Percentiles rank a stretch among this genome's conserved stretches.
These are phyloP conservation scores for Paracoccidioides brasiliensis DNA, from an alignment of 2,329 filamentous ascomycete genomes.

Conservation along the genomic window DNA sequence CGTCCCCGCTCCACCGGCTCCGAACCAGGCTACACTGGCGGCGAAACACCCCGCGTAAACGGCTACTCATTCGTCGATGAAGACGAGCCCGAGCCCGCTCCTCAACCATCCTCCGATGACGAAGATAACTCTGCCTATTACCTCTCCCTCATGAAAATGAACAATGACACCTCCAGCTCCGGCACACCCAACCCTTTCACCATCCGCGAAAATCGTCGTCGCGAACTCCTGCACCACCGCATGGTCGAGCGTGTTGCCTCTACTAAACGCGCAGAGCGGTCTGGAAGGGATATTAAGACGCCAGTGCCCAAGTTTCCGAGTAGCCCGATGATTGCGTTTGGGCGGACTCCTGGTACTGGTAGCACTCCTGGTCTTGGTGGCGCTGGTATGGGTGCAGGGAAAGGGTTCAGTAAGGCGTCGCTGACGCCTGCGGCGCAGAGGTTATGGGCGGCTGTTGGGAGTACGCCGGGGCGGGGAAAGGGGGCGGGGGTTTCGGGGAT, in stretches of 20 bases:
- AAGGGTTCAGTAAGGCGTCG: slow-evolving; percentile 16
- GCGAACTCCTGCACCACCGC: slow-evolving; percentile 70
- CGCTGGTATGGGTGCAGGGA: slow-evolving; percentile 1
- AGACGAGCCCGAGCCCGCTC: slow-evolving; percentile 33
- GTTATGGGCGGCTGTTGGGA: slow-evolving; percentile 27
- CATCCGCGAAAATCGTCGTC: slow-evolving; percentile 57
- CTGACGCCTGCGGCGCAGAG: slow-evolving; percentile 34
- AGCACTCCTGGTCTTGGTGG: slow-evolving; percentile 14
- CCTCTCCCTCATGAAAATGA: slow-evolving; percentile 16
- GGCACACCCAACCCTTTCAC: slow-evolving; percentile 63
- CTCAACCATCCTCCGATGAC: slow-evolving; percentile 15
- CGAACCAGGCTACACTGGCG: slow-evolving; percentile 47
- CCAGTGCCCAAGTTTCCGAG: slow-evolving; percentile 28
- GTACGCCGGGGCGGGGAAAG: slow-evolving; percentile 18
- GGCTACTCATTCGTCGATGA: slow-evolving; percentile 93
- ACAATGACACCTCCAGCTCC: slow-evolving; percentile 27
- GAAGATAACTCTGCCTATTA: slow-evolving; percentile 39
- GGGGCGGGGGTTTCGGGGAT: slow-evolving; percentile 7
- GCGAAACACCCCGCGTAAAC: slow-evolving; percentile 79
- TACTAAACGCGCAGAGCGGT: slow-evolving; percentile 51
- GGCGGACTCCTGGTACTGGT: slow-evolving; percentile 6
- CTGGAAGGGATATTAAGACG: slow-evolving; percentile 47
- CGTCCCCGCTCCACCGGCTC: slow-evolving; percentile 49
- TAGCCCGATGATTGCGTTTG: slow-evolving; percentile 26
- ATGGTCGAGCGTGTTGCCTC: slow-evolving; percentile 74